Evolutionary conservation across 768 basidiomycete genomes (phyloP), one percentile per base, ranked within the genome.

Genomic region (Gymnopilus dilepis): DNA sequence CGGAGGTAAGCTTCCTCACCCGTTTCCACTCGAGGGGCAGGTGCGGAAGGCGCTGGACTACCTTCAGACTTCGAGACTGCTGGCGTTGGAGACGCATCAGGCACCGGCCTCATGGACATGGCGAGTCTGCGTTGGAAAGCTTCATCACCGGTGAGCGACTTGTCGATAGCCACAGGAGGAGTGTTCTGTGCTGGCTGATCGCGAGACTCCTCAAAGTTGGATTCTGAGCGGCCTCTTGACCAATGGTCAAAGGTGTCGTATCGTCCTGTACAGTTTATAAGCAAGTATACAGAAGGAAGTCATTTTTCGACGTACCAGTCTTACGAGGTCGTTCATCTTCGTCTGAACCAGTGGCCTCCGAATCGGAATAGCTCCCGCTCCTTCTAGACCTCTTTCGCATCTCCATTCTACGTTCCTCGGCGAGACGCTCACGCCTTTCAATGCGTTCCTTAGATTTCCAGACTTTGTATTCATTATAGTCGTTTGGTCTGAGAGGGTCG

Each of bases 391-490:
- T 80, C 65, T 90, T 89, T 37, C 82, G 75, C 60, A 88, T 86
- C 57, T 84, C 82, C 59, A 76, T 73, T 56, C 86, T 80, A 43
- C 80, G 80, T 68, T 86, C 84, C 71, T 90, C 86, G 11, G 82
- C 81, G n/a, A 84, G 70, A 33, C 87, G 82, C 64, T 89, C 86
- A n/a, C 89, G 82, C 42, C 86, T 78, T 65, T 94, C 90, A 50
- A 90, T 91, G 41, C 85, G 85, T 24, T 92, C 90, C 59, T 86
- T 86, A 63, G 86, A 85, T 65, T 89, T 89, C 87, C 88, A 94
- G 11, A 86, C 67, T 69, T 94, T 95, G 80, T 88, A 95, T 67
- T 95, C 94, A 66, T 89, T 88, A 75, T 95, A 94, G 66, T 95
- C 94, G 61, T 95, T 95, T 2, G 94, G 94, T 24, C 90, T 85